Evolutionary conservation across 345 rosid genomes (phyloP), one percentile per base, ranked within the genome.

Genomic region (Citrus medica): DNA sequence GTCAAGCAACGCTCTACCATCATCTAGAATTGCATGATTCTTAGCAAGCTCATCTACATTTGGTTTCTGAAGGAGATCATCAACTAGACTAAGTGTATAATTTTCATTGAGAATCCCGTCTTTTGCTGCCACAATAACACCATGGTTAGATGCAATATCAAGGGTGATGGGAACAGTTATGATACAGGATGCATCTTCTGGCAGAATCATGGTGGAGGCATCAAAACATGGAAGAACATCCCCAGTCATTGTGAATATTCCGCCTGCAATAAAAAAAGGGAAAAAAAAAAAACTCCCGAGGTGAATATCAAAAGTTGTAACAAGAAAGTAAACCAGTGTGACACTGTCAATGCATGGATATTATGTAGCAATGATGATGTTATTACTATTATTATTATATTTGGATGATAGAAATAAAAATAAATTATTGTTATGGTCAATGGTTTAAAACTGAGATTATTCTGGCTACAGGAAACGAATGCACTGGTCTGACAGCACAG

Each of bases 201-300:
- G 95, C 83, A 96, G 90, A 79, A 87, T 85, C 88, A 94, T 78
- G 71, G 86, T 73, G 68, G 90, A 88, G 46, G 98, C 93, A 89
- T 96, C 99, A 79, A 96, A 96, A 88, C 99, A 92, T 22, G 97
- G 98, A 80, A 96, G 97, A 73, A 96, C 99, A 88, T 96, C 99
- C 69, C 99, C 99, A 28, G 98, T 96, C 99, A 96, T 94, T 55
- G 90, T 94, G 79, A 96, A 87, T 46, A 96, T 79, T 61, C 98
- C 98, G 82, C 99, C 99, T 95, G 75, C 74, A 84, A 82, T 35
- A 73, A 53, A 9, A 35, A 82, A 35, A 6, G 7, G 7, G 1
- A 0, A 5, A 5, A 35, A 75, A 53, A 12, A 35, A 62, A 32
- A 30, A 33, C 0, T 40, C 75, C 35, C 1, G 1, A 12, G 35